phyloP scores from a whole-genome alignment of 495 filamentous ascomycete species.

The Penicillium crystallinum region DNA sequence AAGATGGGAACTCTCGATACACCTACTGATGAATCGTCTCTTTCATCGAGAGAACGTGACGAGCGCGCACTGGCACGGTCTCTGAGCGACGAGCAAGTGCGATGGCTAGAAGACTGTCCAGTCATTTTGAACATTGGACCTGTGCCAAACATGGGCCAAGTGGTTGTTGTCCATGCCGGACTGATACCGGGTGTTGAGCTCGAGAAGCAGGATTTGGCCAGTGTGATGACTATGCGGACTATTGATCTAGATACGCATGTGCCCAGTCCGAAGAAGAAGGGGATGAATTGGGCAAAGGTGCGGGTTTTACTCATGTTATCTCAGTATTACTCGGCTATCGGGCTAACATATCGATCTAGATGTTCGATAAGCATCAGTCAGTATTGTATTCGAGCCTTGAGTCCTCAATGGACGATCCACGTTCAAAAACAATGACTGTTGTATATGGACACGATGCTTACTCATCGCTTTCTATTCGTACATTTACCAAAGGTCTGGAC shows the following conservation, averaged over 20 bases:
- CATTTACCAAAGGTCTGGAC: constrained; percentile 81
- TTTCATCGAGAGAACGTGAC: constrained; percentile 23
- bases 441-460: constrained; percentile 86
- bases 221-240: constrained; percentile 88
- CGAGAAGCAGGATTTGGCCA: constrained; percentile 69
- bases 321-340: neutral
- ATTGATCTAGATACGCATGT: constrained; percentile 59
- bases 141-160: constrained; percentile 51
- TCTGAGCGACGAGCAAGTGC: constrained; percentile 54
- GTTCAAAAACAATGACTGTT: constrained; percentile 46
- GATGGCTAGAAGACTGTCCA: constrained; percentile 68
- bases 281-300: constrained; percentile 64
- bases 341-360: constrained; percentile 19
- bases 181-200: constrained; percentile 68
- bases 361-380: constrained; percentile 56
- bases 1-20: constrained; percentile 11
- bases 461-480: constrained; percentile 57
- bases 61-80: constrained; percentile 46
- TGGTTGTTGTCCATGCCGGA: constrained; percentile 80
- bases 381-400: constrained; percentile 22
- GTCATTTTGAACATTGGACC: constrained; percentile 66
- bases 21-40: constrained; percentile 12
- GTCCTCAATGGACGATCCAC: constrained; percentile 13
- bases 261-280: constrained; percentile 52
- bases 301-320: constrained; percentile 13